A percentile compares a stretch with the other conserved stretches of the same genome.
phyloP scores from a whole-genome alignment of 1,284 basidiomycete species.

The Amylostereum areolatum region DNA sequence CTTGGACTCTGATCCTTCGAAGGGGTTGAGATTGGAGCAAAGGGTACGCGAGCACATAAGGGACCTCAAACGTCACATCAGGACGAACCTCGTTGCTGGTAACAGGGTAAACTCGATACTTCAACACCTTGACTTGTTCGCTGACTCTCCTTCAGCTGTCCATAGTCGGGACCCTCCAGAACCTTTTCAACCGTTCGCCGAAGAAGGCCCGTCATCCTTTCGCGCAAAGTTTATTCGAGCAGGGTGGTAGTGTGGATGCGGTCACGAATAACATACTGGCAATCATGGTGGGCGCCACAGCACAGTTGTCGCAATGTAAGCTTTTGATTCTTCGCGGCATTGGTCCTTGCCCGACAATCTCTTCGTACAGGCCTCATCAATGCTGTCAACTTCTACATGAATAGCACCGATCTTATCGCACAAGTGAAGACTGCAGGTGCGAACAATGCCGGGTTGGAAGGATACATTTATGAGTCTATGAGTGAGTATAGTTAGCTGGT shows the following conservation, averaged over 20 bases:
- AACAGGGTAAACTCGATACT: slow-evolving; percentile 6
- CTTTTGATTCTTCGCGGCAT: background rate
- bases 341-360: background rate
- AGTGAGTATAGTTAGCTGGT: slow-evolving; percentile 29
- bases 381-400: slow-evolving; percentile 55
- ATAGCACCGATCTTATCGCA: slow-evolving; percentile 28
- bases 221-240: slow-evolving; percentile 47
- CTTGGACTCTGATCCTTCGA: slow-evolving; percentile 58
- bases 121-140: slow-evolving; percentile 7
- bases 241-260: slow-evolving; percentile 51
- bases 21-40: slow-evolving; percentile 46
- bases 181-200: slow-evolving; percentile 31
- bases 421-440: slow-evolving; percentile 30
- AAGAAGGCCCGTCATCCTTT: slow-evolving; percentile 45
- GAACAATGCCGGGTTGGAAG: slow-evolving; percentile 36
- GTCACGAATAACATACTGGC: slow-evolving; percentile 65
- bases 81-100: slow-evolving; percentile 19
- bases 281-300: slow-evolving; percentile 60
- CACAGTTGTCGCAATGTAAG: slow-evolving; percentile 64
- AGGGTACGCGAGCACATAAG: slow-evolving; percentile 46
- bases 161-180: slow-evolving; percentile 36
- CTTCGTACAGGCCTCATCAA: slow-evolving; percentile 36
- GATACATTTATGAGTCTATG: slow-evolving; percentile 59
- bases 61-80: slow-evolving; percentile 53
- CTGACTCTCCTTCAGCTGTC: slow-evolving; percentile 35